A percentile compares a stretch with the other conserved stretches of the same genome.
Conservation (phyloP, 805 yeast species). For the Metschnikowia proteae region DNA sequence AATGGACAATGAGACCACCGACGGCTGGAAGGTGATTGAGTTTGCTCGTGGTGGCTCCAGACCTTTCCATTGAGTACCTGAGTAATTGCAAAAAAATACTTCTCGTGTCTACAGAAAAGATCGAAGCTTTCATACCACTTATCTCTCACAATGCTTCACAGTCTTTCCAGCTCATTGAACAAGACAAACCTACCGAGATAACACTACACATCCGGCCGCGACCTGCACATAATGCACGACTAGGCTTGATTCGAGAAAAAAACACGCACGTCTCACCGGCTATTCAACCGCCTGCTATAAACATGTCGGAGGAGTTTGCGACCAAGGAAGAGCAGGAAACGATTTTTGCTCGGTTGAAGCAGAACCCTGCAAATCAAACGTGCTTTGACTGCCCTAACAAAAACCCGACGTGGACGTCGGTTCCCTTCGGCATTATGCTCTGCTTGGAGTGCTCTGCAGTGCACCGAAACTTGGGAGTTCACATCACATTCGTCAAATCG, state of each 20-base stretch:
- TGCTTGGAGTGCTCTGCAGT: conserved; percentile 95
- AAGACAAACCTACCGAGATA: too few species aligned
- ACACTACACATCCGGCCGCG: neutral
- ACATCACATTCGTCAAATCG: conserved; percentile 90
- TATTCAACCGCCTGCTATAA: neutral
- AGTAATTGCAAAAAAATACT: neutral
- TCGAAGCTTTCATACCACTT: too few species aligned
- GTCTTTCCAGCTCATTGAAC: too few species aligned
- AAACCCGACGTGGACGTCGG: conserved; percentile 98
- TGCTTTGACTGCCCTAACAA: conserved; percentile 94
- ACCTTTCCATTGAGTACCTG: conserved; percentile 49
- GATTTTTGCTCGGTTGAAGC: conserved; percentile 59
- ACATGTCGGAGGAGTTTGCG: conserved; percentile 50
- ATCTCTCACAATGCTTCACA: too few species aligned
- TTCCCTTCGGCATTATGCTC: conserved; percentile 88
- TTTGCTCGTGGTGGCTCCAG: conserved; percentile 92
- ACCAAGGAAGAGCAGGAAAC: conserved; percentile 64
- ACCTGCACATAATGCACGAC: conserved; percentile 1
- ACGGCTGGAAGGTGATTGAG: conserved; percentile 95
- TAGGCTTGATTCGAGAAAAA: conserved; percentile 1
- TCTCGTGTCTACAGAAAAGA: too few species aligned
- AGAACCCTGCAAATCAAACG: conserved; percentile 69
- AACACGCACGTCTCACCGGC: neutral
- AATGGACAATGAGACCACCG: conserved; percentile 83
- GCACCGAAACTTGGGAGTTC: conserved; percentile 95